Conservation (phyloP, 768 basidiomycete genomes). For the Clathrus columnatus region DNA sequence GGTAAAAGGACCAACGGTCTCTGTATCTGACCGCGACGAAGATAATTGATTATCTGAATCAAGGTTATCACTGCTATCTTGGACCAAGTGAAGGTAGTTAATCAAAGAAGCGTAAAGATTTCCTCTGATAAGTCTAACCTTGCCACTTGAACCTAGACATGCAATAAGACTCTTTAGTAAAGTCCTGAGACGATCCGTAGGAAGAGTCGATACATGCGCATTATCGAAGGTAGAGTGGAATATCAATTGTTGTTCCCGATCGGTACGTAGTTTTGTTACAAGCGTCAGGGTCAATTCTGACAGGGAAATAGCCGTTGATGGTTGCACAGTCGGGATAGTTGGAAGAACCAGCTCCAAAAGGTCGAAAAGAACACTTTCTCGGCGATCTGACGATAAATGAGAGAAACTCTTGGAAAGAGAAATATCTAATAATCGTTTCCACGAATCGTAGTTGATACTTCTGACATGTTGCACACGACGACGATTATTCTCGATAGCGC, state of each 20-base stretch:
- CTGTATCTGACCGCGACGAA: conserved; percentile 10
- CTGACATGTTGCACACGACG: conserved; percentile 70
- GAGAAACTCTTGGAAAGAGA: conserved; percentile 81
- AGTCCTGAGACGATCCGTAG: conserved; percentile 67
- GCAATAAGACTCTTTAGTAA: conserved; percentile 70
- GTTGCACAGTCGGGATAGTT: conserved; percentile 55
- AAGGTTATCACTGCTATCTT: conserved; percentile 10
- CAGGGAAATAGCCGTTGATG: conserved; percentile 70
- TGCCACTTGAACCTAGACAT: conserved; percentile 66
- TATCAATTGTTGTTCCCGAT: conserved; percentile 59
- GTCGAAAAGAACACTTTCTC: conserved; percentile 87
- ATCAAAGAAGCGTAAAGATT: conserved; percentile 90
- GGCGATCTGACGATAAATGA: conserved; percentile 68
- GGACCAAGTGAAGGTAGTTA: conserved; percentile 80
- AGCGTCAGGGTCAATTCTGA: conserved; percentile 75
- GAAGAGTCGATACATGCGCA: conserved; percentile 57
- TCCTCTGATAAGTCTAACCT: conserved; percentile 79
- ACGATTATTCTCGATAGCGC: conserved; percentile 81
- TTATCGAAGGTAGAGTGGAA: conserved; percentile 59
- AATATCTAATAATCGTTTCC: conserved; percentile 80
- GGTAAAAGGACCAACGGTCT: conserved; percentile 13
- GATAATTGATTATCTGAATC: conserved; percentile 7
- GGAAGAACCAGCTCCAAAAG: conserved; percentile 74
- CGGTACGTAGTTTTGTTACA: conserved; percentile 84
- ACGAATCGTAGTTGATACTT: conserved; percentile 65